Evolutionary conservation across 495 filamentous ascomycete species (phyloP).

Genomic region (Daldinia grandis): DNA sequence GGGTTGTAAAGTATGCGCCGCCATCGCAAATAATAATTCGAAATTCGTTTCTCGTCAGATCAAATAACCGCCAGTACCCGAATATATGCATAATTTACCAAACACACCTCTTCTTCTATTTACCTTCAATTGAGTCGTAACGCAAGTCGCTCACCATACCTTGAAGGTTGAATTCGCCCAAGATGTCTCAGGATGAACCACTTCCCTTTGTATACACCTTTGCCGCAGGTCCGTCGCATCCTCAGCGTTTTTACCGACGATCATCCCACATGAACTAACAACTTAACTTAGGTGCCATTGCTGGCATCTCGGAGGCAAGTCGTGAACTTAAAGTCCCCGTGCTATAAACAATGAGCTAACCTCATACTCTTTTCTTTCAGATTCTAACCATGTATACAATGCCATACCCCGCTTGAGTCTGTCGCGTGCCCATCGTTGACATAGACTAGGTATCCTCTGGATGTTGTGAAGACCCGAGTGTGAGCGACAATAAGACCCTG

Average conservation of each 20-base stretch:
- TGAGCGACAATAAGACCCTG: conserved; percentile 56
- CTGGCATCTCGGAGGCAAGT: conserved; percentile 90
- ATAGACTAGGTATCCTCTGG: conserved; percentile 85
- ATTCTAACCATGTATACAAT: conserved; percentile 23
- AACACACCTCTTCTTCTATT: conserved; percentile 4
- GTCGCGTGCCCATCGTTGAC: conserved; percentile 65
- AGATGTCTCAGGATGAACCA: conserved; percentile 73
- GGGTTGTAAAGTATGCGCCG: conserved; percentile 19
- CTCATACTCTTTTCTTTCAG: conserved; percentile 3
- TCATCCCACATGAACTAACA: conserved; percentile 26
- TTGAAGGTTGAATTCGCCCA: conserved; percentile 42
- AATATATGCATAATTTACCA: conserved; percentile 24
- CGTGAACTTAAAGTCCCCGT: neutral
- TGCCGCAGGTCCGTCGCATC: conserved; percentile 67
- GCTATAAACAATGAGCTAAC: conserved; percentile 32
- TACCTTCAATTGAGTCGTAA: conserved; percentile 9
- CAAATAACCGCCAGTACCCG: conserved; percentile 37
- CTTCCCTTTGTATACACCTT: conserved; percentile 89
- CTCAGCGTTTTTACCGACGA: neutral
- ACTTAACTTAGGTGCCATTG: conserved; percentile 69
- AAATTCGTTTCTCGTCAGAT: conserved; percentile 18
- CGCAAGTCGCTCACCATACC: neutral
- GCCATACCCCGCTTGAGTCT: conserved; percentile 38
- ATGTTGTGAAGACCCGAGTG: conserved; percentile 98
- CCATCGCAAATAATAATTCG: conserved; percentile 32